Base-by-base conservation (phyloP, 805 yeast species). In the Kuraishia hungarica region DNA sequence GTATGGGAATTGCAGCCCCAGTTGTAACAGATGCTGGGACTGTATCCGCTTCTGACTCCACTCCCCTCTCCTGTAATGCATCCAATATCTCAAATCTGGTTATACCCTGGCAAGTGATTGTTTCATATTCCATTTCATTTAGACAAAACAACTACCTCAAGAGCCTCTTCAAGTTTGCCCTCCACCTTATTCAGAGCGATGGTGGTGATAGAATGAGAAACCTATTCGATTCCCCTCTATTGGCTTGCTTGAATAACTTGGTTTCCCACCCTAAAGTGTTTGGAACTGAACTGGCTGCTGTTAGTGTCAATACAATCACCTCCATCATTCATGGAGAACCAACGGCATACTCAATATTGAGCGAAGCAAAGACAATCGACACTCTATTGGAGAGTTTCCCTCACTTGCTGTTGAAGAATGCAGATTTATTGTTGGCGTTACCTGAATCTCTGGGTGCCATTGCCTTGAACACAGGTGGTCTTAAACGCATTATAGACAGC, bases 261-360 rank as follows among this genome's bases (percentile, higher is more conserved):
- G 61, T 92, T 19, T 62, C 66, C 15, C 73, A 88, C 61, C 81
- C 87, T 1, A 59, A 67, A 0, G 67, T 80, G 0, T 89, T 90
- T 72, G 97, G 97, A 0, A 80, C 83, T 47, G 76, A 81, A 17
- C 68, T 89, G 15, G 67, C 88, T 15, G 74, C 88, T 0, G 73
- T 80, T 22, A 78, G 88, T 0, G 66, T 92, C 43, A 85, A 82
- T 57, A 79, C 85, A 13, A 76, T 90, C 21, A 79, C 86, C 48
- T 78, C 79, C 13, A 88, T 90, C 57, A 83, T 92, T 28, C 93
- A 92, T 65, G 87, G 86, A 60, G 97, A 93, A 62, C 97, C 97
- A 8, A 90, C 97, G 0, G 89, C 96, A 2, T 92, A 79, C 63
- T 78, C 87, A 1, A 84, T 92, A 48, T 74, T 92, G 60, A 84